Evolutionary conservation across 768 basidiomycete species (phyloP).

Genomic region (Lepiota venenata): DNA sequence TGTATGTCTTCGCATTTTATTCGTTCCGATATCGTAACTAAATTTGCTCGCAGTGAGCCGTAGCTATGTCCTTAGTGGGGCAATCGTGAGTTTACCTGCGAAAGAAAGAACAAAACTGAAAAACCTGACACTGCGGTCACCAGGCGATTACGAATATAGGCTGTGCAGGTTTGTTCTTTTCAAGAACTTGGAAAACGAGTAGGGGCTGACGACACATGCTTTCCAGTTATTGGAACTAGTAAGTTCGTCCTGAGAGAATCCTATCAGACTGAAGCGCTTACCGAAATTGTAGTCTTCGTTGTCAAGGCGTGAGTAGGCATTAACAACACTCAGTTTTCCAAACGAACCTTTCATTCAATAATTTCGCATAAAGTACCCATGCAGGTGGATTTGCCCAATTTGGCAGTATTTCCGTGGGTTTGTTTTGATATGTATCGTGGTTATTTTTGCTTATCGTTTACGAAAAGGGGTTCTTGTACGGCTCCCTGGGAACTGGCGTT

Average conservation of each 20-base stretch:
- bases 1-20: constrained; percentile 12
- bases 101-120: constrained; percentile 4
- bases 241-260: background rate
- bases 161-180: constrained; percentile 7
- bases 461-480: constrained; percentile 20
- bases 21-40: background rate
- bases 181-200: background rate
- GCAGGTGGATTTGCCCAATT: constrained; percentile 1
- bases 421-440: background rate
- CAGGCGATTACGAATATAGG: constrained; percentile 1
- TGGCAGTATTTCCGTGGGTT: background rate
- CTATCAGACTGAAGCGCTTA: background rate
- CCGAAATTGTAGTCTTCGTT: background rate
- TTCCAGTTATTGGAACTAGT: background rate
- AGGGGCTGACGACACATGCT: background rate
- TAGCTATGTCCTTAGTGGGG: constrained; percentile 5
- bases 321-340: background rate
- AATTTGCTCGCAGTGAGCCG: constrained; percentile 16
- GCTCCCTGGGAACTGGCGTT: constrained; percentile 20
- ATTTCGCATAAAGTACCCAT: background rate
- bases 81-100: constrained; percentile 4
- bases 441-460: background rate
- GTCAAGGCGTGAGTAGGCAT: constrained; percentile 1
- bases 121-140: background rate
- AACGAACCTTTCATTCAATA: background rate